phyloP scores from a whole-genome alignment of 768 basidiomycete genomes.

The Rhodosporidiobolus odoratus region DNA sequence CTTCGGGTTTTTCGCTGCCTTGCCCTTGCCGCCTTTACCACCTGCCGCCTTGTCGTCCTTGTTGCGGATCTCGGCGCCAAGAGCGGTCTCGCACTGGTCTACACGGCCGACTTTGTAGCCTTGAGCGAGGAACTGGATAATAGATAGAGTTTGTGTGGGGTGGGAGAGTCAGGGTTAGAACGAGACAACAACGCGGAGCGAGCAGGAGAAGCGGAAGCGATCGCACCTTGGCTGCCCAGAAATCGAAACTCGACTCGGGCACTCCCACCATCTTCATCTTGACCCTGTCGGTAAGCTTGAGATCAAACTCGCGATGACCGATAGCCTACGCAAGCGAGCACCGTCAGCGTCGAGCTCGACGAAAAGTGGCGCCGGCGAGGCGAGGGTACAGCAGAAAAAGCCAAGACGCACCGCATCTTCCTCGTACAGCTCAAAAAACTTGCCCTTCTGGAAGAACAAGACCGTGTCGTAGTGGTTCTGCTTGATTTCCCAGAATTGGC shows the following conservation, averaged over 20 bases:
- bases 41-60: slow-evolving; percentile 61
- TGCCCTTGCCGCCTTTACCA: slow-evolving; percentile 43
- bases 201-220: slow-evolving; percentile 44
- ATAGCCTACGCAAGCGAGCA: slow-evolving; percentile 51
- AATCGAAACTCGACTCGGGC: slow-evolving; percentile 86
- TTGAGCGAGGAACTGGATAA: slow-evolving; percentile 38
- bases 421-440: slow-evolving; percentile 46
- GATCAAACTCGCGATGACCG: slow-evolving; percentile 89
- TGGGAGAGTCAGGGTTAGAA: neutral
- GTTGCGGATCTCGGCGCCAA: slow-evolving; percentile 92
- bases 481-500: slow-evolving; percentile 73
- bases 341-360: neutral
- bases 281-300: slow-evolving; percentile 73
- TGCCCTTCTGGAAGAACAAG: slow-evolving; percentile 96
- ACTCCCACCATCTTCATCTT: slow-evolving; percentile 99
- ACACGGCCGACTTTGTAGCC: slow-evolving; percentile 94
- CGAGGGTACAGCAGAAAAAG: neutral
- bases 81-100: slow-evolving; percentile 92
- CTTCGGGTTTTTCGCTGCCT: slow-evolving; percentile 48
- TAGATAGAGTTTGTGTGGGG: too few relatives aligned
- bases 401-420: slow-evolving; percentile 49
- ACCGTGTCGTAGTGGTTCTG: slow-evolving; percentile 95
- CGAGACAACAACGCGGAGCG: neutral
- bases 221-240: slow-evolving; percentile 68
- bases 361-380: too few relatives aligned